Conservation (phyloP, 495 filamentous ascomycete species). For the Pseudoneurospora amorphoporcata region DNA sequence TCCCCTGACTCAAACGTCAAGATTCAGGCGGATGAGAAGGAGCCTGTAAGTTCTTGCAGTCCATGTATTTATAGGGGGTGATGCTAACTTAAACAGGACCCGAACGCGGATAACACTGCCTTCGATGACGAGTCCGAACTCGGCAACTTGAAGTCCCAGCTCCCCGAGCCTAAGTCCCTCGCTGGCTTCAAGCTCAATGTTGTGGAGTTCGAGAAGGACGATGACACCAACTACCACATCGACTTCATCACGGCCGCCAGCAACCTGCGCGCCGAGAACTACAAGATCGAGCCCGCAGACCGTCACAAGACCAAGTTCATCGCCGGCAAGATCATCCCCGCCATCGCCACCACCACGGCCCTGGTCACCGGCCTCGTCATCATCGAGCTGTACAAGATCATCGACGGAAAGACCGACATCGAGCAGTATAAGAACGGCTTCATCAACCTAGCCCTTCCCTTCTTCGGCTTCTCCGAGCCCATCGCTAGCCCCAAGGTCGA, state of each 20-base stretch:
- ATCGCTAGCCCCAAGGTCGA: slow-evolving; percentile 85
- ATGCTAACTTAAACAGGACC: slow-evolving; percentile 44
- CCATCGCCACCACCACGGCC: slow-evolving; percentile 95
- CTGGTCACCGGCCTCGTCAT: slow-evolving; percentile 89
- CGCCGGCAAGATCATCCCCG: slow-evolving; percentile 98
- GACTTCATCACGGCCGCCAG: slow-evolving; percentile 97
- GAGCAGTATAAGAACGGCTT: slow-evolving; percentile 99
- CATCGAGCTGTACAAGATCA: slow-evolving; percentile 90
- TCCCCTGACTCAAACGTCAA: slow-evolving; percentile 83
- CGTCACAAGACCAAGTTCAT: slow-evolving; percentile 99
- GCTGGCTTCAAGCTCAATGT: slow-evolving; percentile 79
- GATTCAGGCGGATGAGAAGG: slow-evolving; percentile 93
- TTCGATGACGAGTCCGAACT: slow-evolving; percentile 68
- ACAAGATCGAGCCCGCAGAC: slow-evolving; percentile 86
- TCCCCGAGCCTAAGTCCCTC: slow-evolving; percentile 71
- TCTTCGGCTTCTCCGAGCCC: slow-evolving; percentile 97
- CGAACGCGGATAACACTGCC: slow-evolving; percentile 53
- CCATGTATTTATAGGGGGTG: neutral
- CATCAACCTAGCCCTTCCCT: slow-evolving; percentile 90
- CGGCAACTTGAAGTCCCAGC: slow-evolving; percentile 48
- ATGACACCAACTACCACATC: slow-evolving; percentile 96
- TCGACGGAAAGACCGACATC: slow-evolving; percentile 88
- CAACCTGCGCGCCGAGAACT: slow-evolving; percentile 95
- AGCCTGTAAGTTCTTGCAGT: slow-evolving; percentile 47
- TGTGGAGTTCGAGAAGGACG: slow-evolving; percentile 99